Evolutionary conservation across 2,329 filamentous ascomycete species (phyloP).

Genomic region (Trichophyton simii): DNA sequence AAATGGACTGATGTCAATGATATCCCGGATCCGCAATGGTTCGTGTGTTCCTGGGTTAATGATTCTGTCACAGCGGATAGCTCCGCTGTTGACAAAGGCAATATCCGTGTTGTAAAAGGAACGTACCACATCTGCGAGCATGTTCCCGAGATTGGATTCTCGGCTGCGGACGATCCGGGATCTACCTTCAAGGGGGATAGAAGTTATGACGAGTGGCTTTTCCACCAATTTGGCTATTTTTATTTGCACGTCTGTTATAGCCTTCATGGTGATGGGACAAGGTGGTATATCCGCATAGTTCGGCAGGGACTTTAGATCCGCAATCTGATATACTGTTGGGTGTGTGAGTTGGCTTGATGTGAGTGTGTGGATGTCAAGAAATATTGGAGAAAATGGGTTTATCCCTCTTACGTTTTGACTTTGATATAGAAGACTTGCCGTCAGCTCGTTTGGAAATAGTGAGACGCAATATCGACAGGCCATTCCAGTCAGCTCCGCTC

Average conservation of each 20-base stretch:
- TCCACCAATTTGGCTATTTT: neutral
- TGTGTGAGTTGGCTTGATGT: neutral
- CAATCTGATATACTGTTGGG: neutral
- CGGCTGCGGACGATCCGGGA: neutral
- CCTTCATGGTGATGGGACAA: neutral
- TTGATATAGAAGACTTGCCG: neutral
- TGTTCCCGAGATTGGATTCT: neutral
- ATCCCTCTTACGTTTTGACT: neutral
- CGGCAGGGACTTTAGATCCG: neutral
- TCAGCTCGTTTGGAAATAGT: neutral
- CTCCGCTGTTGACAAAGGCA: neutral
- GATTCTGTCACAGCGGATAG: neutral
- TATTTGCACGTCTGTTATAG: neutral
- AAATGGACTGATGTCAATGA: neutral
- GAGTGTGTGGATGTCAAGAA: neutral
- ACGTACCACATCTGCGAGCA: neutral
- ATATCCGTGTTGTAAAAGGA: neutral
- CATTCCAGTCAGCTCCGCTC: neutral
- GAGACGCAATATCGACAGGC: neutral
- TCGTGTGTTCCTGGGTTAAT: neutral
- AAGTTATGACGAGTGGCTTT: neutral
- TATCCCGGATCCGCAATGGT: neutral
- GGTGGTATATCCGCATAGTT: neutral
- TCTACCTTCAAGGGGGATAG: neutral
- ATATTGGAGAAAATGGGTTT: too few relatives aligned